Base-by-base conservation (phyloP, 2,329 filamentous ascomycete genomes). In the Paecilomyces sp. region DNA sequence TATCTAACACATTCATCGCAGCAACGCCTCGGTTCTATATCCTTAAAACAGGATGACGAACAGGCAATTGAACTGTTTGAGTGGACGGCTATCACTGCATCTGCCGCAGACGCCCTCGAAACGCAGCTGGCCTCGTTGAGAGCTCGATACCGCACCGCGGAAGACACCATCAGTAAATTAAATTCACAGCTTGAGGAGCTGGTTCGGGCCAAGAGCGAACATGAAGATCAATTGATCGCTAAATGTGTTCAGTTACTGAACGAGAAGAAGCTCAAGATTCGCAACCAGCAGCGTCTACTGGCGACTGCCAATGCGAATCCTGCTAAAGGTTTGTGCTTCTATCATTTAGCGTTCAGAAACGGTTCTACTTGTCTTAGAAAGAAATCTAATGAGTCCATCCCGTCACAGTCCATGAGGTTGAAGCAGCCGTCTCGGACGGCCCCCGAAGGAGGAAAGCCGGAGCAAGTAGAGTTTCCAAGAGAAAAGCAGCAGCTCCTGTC, bases 231-330 rank as follows among this genome's bases (percentile, higher is more conserved):
- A 54, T 71, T 87, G 63, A 70, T 87, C n/a, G 75, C 77, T 58
- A 85, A 85, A 66, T 86, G 86, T 62, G 78, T 78, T 57, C 77
- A 80, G 55, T 66, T 88, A 25, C 72, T 88, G 8, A 87, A 88
- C 60, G 80, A 82, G 62, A 88, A 88, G 72, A 87, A 87, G 72
- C 75, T 84, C 5, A 87, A 87, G 67, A 86, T 87, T 55, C 74
- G 85, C 56, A 85, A 86, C 65, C 83, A 86, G 69, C 83, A 84
- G 66, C 78, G 84, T 24, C 70, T 86, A 5, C 68, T 87, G 13
- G 77, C 79, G 15, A 74, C 77, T 31, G 80, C 80, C 8, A 81
- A 81, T 58, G 64, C 78, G 18, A 76, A 82, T 65, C 64, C 66
- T 28, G 65, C 64, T 28, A 73, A 71, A 70, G 65, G 72, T 78